A percentile compares a stretch with the other conserved stretches of the same genome.
Evolutionary conservation across 169 alveolate genomes (phyloP).

Genomic region (Amoebophrya sp.): DNA sequence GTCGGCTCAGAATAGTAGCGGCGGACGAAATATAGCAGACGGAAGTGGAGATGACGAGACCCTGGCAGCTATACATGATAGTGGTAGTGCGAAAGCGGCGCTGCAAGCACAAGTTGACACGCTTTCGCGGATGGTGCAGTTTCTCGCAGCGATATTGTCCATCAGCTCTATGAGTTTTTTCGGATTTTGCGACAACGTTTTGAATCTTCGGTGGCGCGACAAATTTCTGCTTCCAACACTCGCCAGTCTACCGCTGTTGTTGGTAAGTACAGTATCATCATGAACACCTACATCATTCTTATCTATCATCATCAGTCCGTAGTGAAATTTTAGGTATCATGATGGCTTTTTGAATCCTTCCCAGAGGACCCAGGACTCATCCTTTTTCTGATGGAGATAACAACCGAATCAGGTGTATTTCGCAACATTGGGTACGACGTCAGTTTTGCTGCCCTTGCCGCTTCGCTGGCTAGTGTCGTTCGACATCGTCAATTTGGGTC

Average conservation of each 20-base stretch:
- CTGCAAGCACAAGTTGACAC: neutral
- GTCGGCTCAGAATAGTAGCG: too few relatives aligned
- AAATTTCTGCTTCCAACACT: neutral
- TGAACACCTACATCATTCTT: too few relatives aligned
- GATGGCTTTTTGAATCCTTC: too few relatives aligned
- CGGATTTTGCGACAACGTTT: neutral
- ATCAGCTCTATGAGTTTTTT: neutral
- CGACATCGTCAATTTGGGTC: neutral
- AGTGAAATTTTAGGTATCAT: too few relatives aligned
- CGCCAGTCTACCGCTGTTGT: neutral
- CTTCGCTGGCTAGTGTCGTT: neutral
- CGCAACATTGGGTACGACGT: neutral
- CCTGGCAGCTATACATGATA: too few relatives aligned
- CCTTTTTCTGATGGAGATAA: too few relatives aligned
- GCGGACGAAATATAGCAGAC: too few relatives aligned
- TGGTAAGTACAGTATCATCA: too few relatives aligned
- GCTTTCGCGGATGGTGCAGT: neutral
- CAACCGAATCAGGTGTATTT: neutral
- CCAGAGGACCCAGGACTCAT: too few relatives aligned
- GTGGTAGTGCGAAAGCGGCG: too few relatives aligned
- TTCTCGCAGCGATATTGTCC: neutral
- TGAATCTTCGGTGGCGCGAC: neutral
- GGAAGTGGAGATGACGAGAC: too few relatives aligned
- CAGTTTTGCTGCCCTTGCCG: neutral
- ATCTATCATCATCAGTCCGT: too few relatives aligned